Base-by-base conservation (phyloP, 2,329 filamentous ascomycete genomes). In the Penicillium italicum region DNA sequence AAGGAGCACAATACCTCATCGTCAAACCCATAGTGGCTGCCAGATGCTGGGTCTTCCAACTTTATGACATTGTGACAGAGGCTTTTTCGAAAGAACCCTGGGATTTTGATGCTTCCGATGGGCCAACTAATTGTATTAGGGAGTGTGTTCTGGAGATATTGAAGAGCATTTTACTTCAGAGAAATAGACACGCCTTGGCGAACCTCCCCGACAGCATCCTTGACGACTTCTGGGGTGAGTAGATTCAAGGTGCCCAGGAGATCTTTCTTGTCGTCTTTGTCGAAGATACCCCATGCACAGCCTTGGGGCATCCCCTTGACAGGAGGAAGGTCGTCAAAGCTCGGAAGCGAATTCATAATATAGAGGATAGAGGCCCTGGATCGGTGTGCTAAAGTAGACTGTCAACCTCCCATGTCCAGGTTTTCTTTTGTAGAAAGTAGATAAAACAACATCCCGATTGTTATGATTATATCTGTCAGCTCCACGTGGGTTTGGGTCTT, bases 201-300 rank as follows among this genome's bases (percentile, higher is more conserved):
- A 28, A 79, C 74, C 56, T 80, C 77, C 4, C 67, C 64, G 28
- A 72, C 72, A 5, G 77, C 78, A 20, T 66, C 66, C 45, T 71
- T 67, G 24, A 80, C 71, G 1, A 76, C 72, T 5, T 75, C 73
- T 1, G 73, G 71, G 0, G 77, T 79, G 20, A 80, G 67, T 4
- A 77, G 68, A 57, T 81, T 80, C 28, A 80, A 62, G 0, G 72
- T 76, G 1, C 78, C 78, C 38, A 72, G 69, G 10, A 74, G 57
- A 60, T 80, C 77, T 42, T 76, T 74, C 40, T 73, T 64, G 50
- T 78, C 78, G 47, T 76, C 70, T 18, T 58, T 57, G 42, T 67
- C 65, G 30, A 67, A 68, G 5, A 79, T 49, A 4, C 77, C 76
- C 78, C 78, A 80, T 4, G 72, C 69, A 51, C 70, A 74, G 55